A percentile compares a stretch with the other conserved stretches of the same genome.
phyloP scores from a whole-genome alignment of 352 stramenopile species.

The Phytophthora ohioensis region DNA sequence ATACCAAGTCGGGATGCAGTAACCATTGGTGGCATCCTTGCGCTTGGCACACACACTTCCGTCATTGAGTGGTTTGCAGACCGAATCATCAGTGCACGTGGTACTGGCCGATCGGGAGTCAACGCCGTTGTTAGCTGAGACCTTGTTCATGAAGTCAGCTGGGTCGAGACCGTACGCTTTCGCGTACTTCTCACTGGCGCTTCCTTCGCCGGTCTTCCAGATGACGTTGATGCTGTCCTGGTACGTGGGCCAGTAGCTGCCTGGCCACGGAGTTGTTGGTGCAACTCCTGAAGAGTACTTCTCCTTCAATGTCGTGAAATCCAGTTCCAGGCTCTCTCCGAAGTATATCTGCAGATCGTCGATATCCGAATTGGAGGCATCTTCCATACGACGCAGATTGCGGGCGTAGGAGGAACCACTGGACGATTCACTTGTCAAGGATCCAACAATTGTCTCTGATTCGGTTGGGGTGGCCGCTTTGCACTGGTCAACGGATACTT shows the following conservation, averaged over 20 bases:
- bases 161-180: slow-evolving; percentile 45
- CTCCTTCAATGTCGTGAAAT: slow-evolving; percentile 39
- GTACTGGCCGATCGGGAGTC: slow-evolving; percentile 35
- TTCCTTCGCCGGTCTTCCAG: slow-evolving; percentile 42
- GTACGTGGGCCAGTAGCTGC: slow-evolving; percentile 72
- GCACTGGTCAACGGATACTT: slow-evolving; percentile 10
- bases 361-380: slow-evolving; percentile 40
- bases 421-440: background rate
- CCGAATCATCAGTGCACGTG: slow-evolving; percentile 26
- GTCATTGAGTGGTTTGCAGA: slow-evolving; percentile 36
- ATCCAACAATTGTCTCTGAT: background rate
- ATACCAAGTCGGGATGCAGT: slow-evolving; percentile 57
- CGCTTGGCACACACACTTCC: slow-evolving; percentile 43
- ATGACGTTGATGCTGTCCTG: slow-evolving; percentile 71
- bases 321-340: slow-evolving; percentile 38
- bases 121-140: slow-evolving; percentile 45
- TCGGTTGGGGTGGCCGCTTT: background rate
- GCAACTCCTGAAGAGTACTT: slow-evolving; percentile 34
- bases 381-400: slow-evolving; percentile 33
- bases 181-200: slow-evolving; percentile 55
- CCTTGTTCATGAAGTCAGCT: slow-evolving; percentile 44
- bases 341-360: slow-evolving; percentile 45
- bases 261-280: slow-evolving; percentile 45
- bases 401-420: background rate
- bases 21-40: slow-evolving; percentile 32